phyloP scores from a whole-genome alignment of 495 filamentous ascomycete species.

The Penicillium argentinense region DNA sequence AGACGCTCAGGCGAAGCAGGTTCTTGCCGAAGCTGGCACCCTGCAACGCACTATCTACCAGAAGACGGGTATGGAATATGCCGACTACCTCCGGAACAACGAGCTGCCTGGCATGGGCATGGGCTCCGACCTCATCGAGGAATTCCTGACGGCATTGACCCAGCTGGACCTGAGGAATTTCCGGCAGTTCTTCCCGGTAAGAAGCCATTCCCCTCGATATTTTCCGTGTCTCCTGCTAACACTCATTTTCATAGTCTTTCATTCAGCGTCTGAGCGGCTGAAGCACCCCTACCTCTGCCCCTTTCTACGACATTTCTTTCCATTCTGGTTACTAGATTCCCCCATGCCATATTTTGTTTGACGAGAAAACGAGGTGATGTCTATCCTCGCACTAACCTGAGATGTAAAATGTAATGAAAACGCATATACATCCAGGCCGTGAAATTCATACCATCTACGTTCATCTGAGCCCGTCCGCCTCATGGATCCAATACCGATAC shows the following conservation, averaged over 20 bases:
- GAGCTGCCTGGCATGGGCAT: conserved; percentile 57
- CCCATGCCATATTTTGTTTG: conserved; percentile 34
- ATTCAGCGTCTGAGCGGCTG: conserved; percentile 51
- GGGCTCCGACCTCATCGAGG: conserved; percentile 49
- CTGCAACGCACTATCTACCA: conserved; percentile 84
- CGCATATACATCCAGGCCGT: too few species aligned
- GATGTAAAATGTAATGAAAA: conserved; percentile 9
- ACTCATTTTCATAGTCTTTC: conserved; percentile 35
- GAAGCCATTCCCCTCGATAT: conserved; percentile 8
- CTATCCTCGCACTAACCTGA: conserved; percentile 14
- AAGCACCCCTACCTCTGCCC: conserved; percentile 19
- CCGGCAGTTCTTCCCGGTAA: conserved; percentile 55
- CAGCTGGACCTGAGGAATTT: conserved; percentile 53
- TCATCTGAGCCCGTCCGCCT: conserved; percentile 14
- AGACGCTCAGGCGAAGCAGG: conserved; percentile 82
- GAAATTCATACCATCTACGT: conserved; percentile 18
- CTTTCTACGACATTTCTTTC: not conserved
- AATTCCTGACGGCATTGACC: conserved; percentile 55
- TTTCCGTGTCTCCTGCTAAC: not conserved
- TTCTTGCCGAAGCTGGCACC: conserved; percentile 77
- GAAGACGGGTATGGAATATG: conserved; percentile 72
- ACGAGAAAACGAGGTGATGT: conserved; percentile 25
- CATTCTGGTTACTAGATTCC: conserved; percentile 43
- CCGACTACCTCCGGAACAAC: conserved; percentile 51
- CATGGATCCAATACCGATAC: too few species aligned